Conservation (phyloP, 768 basidiomycete species). For the Dendrothele bispora region DNA sequence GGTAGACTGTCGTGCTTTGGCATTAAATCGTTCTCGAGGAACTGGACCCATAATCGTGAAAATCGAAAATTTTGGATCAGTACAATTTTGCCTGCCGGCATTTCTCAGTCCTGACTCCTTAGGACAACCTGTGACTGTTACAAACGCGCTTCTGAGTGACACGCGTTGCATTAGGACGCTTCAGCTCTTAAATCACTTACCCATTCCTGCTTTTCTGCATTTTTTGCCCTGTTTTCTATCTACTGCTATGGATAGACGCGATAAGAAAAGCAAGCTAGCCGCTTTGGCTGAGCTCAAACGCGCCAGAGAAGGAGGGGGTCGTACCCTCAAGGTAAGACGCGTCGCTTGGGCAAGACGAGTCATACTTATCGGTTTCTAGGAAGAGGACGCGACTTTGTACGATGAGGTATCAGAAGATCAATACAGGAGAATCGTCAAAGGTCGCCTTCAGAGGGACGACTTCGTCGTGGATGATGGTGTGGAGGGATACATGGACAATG, state of each 20-base stretch:
- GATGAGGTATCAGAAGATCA: slow-evolving; percentile 90
- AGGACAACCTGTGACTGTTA: too few species aligned
- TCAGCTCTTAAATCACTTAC: too few species aligned
- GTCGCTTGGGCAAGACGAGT: slow-evolving; percentile 6
- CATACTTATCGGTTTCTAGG: slow-evolving; percentile 24
- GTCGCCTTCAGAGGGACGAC: slow-evolving; percentile 83
- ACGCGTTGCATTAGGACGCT: too few species aligned
- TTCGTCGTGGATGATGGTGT: slow-evolving; percentile 96
- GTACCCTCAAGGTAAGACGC: slow-evolving; percentile 55
- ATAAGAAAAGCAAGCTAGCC: slow-evolving; percentile 38
- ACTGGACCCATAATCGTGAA: slow-evolving; percentile 10
- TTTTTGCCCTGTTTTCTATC: too few species aligned
- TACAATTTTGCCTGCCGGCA: too few species aligned
- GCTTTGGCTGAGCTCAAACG: slow-evolving; percentile 62
- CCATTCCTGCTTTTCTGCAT: too few species aligned
- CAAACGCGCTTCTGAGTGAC: too few species aligned
- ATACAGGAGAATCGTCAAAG: slow-evolving; percentile 82
- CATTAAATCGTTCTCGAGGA: slow-evolving; percentile 48
- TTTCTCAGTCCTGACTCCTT: too few species aligned
- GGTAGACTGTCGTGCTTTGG: slow-evolving; percentile 65
- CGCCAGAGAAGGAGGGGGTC: slow-evolving; percentile 56
- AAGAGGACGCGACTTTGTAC: slow-evolving; percentile 71
- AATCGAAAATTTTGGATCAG: neutral
- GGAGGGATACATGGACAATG: slow-evolving; percentile 91
- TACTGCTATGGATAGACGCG: slow-evolving; percentile 35